Base-by-base conservation (phyloP, 78 protist species). In the Mantamonas sphyraenae region DNA sequence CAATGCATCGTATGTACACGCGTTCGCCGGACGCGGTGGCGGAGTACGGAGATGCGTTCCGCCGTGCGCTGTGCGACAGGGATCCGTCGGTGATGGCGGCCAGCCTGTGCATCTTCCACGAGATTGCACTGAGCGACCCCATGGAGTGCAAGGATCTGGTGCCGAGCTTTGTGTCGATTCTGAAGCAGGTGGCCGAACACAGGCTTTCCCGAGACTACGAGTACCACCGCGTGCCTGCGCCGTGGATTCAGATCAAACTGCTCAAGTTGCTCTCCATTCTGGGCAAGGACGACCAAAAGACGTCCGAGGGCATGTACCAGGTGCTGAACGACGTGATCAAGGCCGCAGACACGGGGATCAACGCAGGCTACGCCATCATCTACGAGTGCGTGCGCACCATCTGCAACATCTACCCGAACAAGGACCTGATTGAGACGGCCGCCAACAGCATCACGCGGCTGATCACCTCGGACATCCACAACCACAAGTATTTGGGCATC, bases 141-240 rank as follows among this genome's bases (percentile, higher is more conserved):
- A 71, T 19, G n/a, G 61, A 0, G 30, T 34, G 66, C 42, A 68
- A 68, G 45, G 81, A 85, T 35, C 69, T 93, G 20, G 83, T 87
- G 37, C 89, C 89, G 26, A 67, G 90, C 9, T 65, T 92, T 51
- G 84, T 84, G 20, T 40, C 69, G 16, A 90, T 96, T 42, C 80
- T 94, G 34, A 86, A 86, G 75, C 98, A 94, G 70, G 74, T 90
- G 51, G 47, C 76, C 56, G 97, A 94, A 24, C 85, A 80, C 55
- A 57, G 91, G 22, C 80, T 95, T 14, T 64, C 92, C 39, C 42
- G 58, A 22, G 77, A 51, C 8, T 96, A 71, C 59, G 90, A 91
- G 55, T 96, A 94, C 56, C 95, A 90, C 64, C 83, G 91, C 47
- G 79, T 92, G 19, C 96, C 94, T 2, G 97, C 97, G 12, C 98